These are phyloP conservation scores for Wickerhamomyces alni DNA, from an alignment of 805 yeast genomes.

Conservation along the genomic window DNA sequence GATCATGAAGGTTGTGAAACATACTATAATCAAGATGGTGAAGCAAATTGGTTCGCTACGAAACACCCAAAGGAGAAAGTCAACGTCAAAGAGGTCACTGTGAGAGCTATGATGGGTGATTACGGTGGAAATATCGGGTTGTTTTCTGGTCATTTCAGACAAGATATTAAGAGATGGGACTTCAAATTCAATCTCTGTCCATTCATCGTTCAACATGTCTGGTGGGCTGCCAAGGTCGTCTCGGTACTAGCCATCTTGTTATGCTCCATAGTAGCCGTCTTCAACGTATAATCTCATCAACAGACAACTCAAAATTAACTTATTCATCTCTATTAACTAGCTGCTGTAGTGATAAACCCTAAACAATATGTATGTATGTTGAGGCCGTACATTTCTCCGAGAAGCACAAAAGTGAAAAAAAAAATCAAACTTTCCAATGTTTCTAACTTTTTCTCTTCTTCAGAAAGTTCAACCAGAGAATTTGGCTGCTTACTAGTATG, in stretches of 20 bases:
- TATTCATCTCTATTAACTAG: too few species aligned
- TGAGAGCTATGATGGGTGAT: slow-evolving; percentile 95
- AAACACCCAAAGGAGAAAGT: slow-evolving; percentile 29
- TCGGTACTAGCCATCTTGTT: slow-evolving; percentile 35
- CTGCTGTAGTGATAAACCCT: too few species aligned
- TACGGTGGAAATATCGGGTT: slow-evolving; percentile 86
- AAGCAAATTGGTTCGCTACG: slow-evolving; percentile 54
- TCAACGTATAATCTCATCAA: slow-evolving; percentile 11
- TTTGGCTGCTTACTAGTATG: slow-evolving; percentile 23
- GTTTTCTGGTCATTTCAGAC: slow-evolving; percentile 64
- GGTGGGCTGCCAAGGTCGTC: slow-evolving; percentile 85
- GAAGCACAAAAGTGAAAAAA: not conserved
- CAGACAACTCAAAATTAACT: too few species aligned
- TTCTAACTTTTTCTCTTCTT: slow-evolving; percentile 10
- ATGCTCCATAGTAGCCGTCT: slow-evolving; percentile 24
- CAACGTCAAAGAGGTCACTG: slow-evolving; percentile 73
- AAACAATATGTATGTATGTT: too few species aligned
- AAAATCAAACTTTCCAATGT: not conserved
- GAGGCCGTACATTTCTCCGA: too few species aligned
- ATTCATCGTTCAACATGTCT: slow-evolving; percentile 80
- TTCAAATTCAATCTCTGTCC: slow-evolving; percentile 73
- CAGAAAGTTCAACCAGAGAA: slow-evolving; percentile 27
- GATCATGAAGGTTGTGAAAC: slow-evolving; percentile 93
- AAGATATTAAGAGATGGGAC: slow-evolving; percentile 42
- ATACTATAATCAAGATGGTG: slow-evolving; percentile 43